Evolutionary conservation across 1,284 basidiomycete genomes (phyloP).

Genomic region (Peniophora sp.): DNA sequence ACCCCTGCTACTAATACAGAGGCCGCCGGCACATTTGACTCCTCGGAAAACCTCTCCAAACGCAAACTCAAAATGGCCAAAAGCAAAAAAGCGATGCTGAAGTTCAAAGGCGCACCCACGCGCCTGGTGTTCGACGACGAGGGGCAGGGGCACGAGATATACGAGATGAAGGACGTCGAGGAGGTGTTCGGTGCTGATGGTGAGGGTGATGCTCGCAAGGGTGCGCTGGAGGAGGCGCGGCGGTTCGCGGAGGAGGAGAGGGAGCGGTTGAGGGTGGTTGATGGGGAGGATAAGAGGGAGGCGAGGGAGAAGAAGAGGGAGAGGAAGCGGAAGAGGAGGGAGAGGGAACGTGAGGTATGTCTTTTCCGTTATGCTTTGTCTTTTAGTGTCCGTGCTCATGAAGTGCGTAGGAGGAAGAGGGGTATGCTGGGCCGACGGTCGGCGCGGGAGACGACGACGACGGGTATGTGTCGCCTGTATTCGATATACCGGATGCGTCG

Average conservation of each 20-base stretch:
- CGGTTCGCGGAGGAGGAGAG: slow-evolving; percentile 70
- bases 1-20: slow-evolving; percentile 8
- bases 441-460: slow-evolving; percentile 43
- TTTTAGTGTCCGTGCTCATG: slow-evolving; percentile 3
- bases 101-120: slow-evolving; percentile 43
- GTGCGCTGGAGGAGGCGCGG: slow-evolving; percentile 56
- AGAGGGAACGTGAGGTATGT: slow-evolving; percentile 67
- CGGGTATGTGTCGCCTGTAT: slow-evolving; percentile 67
- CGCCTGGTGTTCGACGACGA: slow-evolving; percentile 84
- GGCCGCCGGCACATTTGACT: slow-evolving; percentile 2
- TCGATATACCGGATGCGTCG: slow-evolving; percentile 46
- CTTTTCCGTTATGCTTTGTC: slow-evolving; percentile 1
- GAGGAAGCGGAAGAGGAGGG: slow-evolving; percentile 79
- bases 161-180: slow-evolving; percentile 71
- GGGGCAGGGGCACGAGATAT: slow-evolving; percentile 72
- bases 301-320: slow-evolving; percentile 85
- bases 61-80: slow-evolving; percentile 63
- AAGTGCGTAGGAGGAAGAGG: slow-evolving; percentile 12
- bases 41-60: slow-evolving; percentile 42
- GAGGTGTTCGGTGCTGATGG: slow-evolving; percentile 53
- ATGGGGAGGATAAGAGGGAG: slow-evolving; percentile 73
- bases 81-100: slow-evolving; percentile 73
- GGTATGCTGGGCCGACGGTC: slow-evolving; percentile 20
- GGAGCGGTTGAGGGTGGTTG: slow-evolving; percentile 61
- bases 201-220: slow-evolving; percentile 37